Conservation (phyloP, 169 alveolate species). For the Cryptosporidium canis region DNA sequence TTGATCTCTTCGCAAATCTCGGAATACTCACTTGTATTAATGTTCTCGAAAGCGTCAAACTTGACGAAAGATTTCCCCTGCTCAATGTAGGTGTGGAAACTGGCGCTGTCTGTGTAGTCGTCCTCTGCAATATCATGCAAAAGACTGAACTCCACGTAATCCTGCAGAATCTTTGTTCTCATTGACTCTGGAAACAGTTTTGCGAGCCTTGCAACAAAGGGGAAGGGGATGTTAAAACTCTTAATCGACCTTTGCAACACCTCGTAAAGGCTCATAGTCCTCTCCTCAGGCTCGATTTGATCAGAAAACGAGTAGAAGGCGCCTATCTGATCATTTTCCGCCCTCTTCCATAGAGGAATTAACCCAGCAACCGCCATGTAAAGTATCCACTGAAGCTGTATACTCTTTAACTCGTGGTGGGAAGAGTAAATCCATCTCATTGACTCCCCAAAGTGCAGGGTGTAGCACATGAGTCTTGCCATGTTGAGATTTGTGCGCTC, state of each 20-base stretch:
- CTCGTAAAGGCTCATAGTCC: constrained; percentile 6
- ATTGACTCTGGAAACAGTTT: constrained; percentile 7
- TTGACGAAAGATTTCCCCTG: constrained; percentile 34
- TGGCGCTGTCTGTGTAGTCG: constrained; percentile 40
- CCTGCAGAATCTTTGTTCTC: constrained; percentile 30
- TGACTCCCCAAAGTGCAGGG: constrained; percentile 64
- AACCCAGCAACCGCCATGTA: constrained; percentile 51
- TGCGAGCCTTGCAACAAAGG: constrained; percentile 39
- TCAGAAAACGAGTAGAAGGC: constrained; percentile 20
- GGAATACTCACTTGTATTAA: constrained; percentile 5
- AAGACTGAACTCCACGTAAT: constrained; percentile 46
- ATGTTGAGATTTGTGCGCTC: constrained; percentile 14
- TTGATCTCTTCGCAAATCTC: constrained; percentile 55
- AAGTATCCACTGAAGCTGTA: constrained; percentile 53
- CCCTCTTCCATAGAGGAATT: constrained; percentile 42
- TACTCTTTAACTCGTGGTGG: constrained; percentile 23
- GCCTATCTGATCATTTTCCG: background rate
- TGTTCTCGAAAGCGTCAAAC: constrained; percentile 39
- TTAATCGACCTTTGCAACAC: constrained; percentile 1
- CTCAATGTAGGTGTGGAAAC: constrained; percentile 16
- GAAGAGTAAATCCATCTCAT: constrained; percentile 32
- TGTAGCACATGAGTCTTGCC: constrained; percentile 56
- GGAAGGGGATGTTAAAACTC: constrained; percentile 35
- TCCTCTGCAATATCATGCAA: constrained; percentile 56
- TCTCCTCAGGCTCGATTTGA: constrained; percentile 13